Evolutionary conservation across 176 grass and related monocot species (phyloP).

Genomic region (Oryza coarctata): DNA sequence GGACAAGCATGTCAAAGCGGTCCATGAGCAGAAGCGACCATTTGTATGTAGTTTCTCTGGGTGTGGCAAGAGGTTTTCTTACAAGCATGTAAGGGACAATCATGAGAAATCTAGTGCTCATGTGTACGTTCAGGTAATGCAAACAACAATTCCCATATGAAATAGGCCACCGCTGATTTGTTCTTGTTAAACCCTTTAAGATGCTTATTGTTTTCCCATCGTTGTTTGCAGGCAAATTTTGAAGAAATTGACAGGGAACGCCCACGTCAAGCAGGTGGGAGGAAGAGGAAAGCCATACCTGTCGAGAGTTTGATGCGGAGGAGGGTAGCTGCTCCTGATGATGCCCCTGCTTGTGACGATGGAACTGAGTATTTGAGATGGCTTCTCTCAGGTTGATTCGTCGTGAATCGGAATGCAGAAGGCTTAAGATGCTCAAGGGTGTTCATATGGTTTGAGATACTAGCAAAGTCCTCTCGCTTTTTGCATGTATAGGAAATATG

Average conservation of each 20-base stretch:
- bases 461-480: not conserved
- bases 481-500: conserved; percentile 3
- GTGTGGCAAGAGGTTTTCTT: conserved; percentile 68
- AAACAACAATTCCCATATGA: not conserved
- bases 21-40: conserved; percentile 50
- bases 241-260: conserved; percentile 39
- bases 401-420: too few species aligned
- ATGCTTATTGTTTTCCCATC: conserved; percentile 16
- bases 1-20: conserved; percentile 58
- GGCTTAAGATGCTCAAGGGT: not conserved
- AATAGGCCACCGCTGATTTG: not conserved
- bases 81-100: conserved; percentile 84
- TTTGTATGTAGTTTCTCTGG: conserved; percentile 55
- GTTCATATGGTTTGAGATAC: not conserved
- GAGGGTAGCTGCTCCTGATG: conserved; percentile 43
- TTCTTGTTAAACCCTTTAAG: not conserved
- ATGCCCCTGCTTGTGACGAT: conserved; percentile 40
- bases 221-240: conserved; percentile 48
- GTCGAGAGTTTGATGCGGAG: conserved; percentile 39
- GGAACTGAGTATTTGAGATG: conserved; percentile 48
- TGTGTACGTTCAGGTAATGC: conserved; percentile 45
- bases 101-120: conserved; percentile 66
- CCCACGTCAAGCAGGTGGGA: conserved; percentile 30
- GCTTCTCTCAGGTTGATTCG: conserved; percentile 36
- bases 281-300: conserved; percentile 46